These are phyloP conservation scores for Chamaecyparis obtusa DNA, from an alignment of 75 land plant species.

Conservation along the genomic window DNA sequence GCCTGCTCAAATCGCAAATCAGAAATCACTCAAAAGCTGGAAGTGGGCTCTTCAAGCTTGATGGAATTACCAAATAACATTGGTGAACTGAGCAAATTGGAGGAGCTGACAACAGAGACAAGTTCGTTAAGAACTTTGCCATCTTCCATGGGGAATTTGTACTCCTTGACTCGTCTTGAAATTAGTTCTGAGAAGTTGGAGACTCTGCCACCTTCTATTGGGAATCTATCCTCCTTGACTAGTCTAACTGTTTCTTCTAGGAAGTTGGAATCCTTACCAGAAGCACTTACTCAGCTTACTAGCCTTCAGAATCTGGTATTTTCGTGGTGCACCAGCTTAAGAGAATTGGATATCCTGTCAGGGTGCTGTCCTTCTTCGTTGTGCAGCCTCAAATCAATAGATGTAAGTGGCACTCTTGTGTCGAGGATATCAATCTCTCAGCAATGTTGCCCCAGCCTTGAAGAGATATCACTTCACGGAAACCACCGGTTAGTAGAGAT, in stretches of 20 bases:
- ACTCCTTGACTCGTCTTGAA: too few relatives aligned
- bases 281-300: neutral
- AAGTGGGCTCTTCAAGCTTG: neutral
- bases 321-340: too few relatives aligned
- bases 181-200: too few relatives aligned
- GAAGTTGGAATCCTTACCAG: neutral
- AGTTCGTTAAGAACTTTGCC: neutral
- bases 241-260: neutral
- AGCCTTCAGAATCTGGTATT: neutral
- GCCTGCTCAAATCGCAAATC: neutral
- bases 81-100: too few relatives aligned
- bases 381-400: neutral
- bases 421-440: neutral
- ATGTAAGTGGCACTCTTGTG: neutral
- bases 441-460: too few relatives aligned
- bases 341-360: too few relatives aligned
- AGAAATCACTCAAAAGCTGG: neutral
- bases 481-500: too few relatives aligned
- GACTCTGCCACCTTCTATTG: neutral
- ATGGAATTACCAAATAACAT: too few relatives aligned
- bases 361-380: neutral
- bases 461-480: too few relatives aligned
- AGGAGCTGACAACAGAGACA: too few relatives aligned
- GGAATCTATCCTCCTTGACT: too few relatives aligned
- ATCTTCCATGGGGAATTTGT: too few relatives aligned